Evolutionary conservation across 805 yeast species (phyloP).

Genomic region (Cyberlindnera japonica): DNA sequence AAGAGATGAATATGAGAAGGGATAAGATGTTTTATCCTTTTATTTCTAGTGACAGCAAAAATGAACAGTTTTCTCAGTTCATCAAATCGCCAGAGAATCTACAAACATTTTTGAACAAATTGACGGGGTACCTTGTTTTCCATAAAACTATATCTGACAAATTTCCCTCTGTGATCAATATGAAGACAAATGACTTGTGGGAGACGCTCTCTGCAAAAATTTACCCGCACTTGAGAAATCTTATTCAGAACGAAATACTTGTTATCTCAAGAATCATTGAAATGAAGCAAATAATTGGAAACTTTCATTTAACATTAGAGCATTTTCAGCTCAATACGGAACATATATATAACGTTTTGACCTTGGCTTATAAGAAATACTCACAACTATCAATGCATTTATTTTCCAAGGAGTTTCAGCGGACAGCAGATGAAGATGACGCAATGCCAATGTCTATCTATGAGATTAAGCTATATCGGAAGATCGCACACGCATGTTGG

Average conservation of each 20-base stretch:
- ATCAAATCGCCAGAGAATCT: conserved; percentile 38
- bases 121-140: conserved; percentile 72
- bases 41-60: conserved; percentile 40
- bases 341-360: conserved; percentile 58
- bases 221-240: conserved; percentile 52
- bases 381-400: conserved; percentile 51
- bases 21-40: conserved; percentile 68
- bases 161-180: conserved; percentile 55
- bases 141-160: conserved; percentile 69
- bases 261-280: conserved; percentile 44
- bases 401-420: conserved; percentile 59
- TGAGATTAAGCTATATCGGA: conserved; percentile 54
- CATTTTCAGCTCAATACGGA: conserved; percentile 58
- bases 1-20: conserved; percentile 68
- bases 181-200: conserved; percentile 65
- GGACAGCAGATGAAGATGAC: conserved; percentile 70
- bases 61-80: conserved; percentile 26
- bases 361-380: conserved; percentile 55
- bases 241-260: conserved; percentile 39
- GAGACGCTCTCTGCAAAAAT: conserved; percentile 59
- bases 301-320: conserved; percentile 73
- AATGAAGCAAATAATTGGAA: conserved; percentile 49
- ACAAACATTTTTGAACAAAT: conserved; percentile 52
- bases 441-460: conserved; percentile 81
- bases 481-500: conserved; percentile 67